Conservation (phyloP, 2,329 filamentous ascomycete species). For the Hymenoscyphus repandus region DNA sequence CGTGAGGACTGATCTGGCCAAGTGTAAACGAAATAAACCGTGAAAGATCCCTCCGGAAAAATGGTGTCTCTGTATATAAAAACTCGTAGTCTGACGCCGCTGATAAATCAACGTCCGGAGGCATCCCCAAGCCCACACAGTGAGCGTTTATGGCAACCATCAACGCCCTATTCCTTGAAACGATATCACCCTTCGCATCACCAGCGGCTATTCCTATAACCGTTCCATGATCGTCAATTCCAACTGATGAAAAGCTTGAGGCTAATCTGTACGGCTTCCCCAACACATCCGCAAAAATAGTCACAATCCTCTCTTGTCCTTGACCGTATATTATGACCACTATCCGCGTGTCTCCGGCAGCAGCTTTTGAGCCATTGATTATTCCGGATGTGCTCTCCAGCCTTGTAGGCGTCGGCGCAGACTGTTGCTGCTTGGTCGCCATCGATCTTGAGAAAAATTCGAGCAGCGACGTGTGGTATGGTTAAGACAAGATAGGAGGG, state of each 20-base stretch:
- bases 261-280: conserved; percentile 66
- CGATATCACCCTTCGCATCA: conserved; percentile 52
- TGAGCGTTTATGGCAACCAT: conserved; percentile 72
- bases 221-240: conserved; percentile 51
- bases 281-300: conserved; percentile 71
- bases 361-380: conserved; percentile 30
- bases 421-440: conserved; percentile 42
- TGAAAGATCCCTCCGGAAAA: conserved; percentile 69
- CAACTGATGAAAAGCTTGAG: conserved; percentile 48
- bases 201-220: conserved; percentile 61
- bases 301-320: conserved; percentile 69
- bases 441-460: conserved; percentile 21
- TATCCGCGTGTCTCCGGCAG: conserved; percentile 49
- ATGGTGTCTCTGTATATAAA: conserved; percentile 68
- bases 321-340: conserved; percentile 64
- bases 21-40: conserved; percentile 75
- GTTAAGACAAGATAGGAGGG: conserved; percentile 1
- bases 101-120: conserved; percentile 61
- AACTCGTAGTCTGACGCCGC: conserved; percentile 79
- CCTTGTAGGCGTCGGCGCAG: conserved; percentile 45
- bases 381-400: conserved; percentile 34
- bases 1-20: conserved; percentile 73
- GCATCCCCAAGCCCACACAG: conserved; percentile 65
- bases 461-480: not conserved
- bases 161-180: conserved; percentile 50